Conservation (phyloP, 352 stramenopile species). For the Phytophthora capsici region DNA sequence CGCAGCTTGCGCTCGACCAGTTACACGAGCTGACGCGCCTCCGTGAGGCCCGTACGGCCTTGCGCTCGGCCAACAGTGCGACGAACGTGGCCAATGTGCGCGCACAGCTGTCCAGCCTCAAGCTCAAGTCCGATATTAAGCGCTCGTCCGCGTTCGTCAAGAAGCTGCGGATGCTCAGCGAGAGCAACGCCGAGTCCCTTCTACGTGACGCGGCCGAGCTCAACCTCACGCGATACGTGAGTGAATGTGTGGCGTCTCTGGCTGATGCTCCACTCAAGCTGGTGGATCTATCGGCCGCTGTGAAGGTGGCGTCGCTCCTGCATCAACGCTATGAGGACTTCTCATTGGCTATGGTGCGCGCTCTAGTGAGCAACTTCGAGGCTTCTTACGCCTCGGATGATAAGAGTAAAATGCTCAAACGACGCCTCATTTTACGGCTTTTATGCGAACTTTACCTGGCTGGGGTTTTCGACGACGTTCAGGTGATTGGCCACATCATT, state of each 20-base stretch:
- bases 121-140: constrained; percentile 98
- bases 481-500: constrained; percentile 82
- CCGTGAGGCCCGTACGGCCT: constrained; percentile 33
- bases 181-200: constrained; percentile 74
- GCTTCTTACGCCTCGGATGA: constrained; percentile 64
- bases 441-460: constrained; percentile 86
- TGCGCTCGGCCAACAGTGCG: constrained; percentile 67
- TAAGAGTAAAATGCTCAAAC: constrained; percentile 79
- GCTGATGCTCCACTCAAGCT: constrained; percentile 89
- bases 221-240: constrained; percentile 96
- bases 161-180: constrained; percentile 90
- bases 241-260: constrained; percentile 92
- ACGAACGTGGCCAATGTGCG: constrained; percentile 67
- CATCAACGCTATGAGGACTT: constrained; percentile 89
- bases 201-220: constrained; percentile 89
- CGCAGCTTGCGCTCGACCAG: constrained; percentile 33
- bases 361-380: constrained; percentile 68
- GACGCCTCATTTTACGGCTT: constrained; percentile 77
- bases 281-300: constrained; percentile 83
- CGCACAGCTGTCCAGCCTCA: constrained; percentile 87
- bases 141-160: constrained; percentile 98
- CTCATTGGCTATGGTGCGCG: constrained; percentile 54
- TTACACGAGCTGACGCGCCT: constrained; percentile 57
- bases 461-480: constrained; percentile 79
- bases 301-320: constrained; percentile 41